A percentile compares a stretch with the other conserved stretches of the same genome.
phyloP scores from a whole-genome alignment of 2,329 filamentous ascomycete genomes.

The Nannizziopsis arthrosporioides region DNA sequence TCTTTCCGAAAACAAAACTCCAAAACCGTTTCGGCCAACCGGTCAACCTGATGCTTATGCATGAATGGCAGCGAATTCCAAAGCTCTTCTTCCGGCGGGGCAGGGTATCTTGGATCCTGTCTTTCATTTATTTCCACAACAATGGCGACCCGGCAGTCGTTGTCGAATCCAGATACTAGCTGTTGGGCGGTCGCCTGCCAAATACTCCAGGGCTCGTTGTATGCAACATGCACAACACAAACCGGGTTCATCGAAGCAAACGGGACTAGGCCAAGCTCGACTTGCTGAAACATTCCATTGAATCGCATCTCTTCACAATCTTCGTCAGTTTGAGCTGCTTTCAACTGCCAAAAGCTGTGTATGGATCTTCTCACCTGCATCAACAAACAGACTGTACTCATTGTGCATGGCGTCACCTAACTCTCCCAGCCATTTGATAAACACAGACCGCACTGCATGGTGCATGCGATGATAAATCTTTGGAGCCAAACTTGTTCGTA shows the following conservation, averaged over 20 bases:
- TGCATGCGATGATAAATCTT: not conserved
- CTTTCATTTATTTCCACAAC: constrained; percentile 1
- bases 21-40: not conserved
- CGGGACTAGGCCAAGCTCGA: constrained; percentile 3
- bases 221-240: constrained; percentile 1
- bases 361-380: not conserved
- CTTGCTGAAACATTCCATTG: not conserved
- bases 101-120: not conserved
- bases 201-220: not conserved
- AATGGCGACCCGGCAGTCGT: constrained; percentile 1
- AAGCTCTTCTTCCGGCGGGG: constrained; percentile 1
- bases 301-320: not conserved
- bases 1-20: not conserved
- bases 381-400: constrained; percentile 1
- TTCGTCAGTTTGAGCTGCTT: not conserved
- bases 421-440: constrained; percentile 1
- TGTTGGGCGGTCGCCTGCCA: not conserved
- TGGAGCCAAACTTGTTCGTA: not conserved
- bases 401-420: not conserved
- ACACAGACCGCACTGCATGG: constrained; percentile 6
- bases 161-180: not conserved
- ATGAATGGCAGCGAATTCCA: constrained; percentile 5
- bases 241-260: not conserved
- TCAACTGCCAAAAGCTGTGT: not conserved
- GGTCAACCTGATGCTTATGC: constrained; percentile 1